A percentile compares a stretch with the other conserved stretches of the same genome.
These are phyloP conservation scores for Ulota crispa DNA, from an alignment of 225 moss, liverwort and hornwort species.

Conservation along the genomic window DNA sequence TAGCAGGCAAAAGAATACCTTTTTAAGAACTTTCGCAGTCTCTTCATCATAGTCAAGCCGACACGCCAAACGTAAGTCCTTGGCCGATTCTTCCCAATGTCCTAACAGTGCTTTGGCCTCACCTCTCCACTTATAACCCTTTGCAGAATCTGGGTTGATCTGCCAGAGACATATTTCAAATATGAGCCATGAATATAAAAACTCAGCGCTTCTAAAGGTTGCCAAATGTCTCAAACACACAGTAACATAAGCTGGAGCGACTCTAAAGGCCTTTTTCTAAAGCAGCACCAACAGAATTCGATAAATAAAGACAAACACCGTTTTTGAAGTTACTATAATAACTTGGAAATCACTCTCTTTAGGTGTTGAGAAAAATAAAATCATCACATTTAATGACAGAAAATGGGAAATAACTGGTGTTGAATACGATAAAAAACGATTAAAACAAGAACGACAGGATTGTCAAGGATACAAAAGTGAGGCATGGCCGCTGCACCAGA, in stretches of 20 bases:
- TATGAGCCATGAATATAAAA: not conserved
- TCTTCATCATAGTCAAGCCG: slow-evolving; percentile 92
- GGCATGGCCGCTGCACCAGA: not conserved
- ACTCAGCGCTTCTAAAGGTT: not conserved
- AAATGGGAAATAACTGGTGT: not conserved
- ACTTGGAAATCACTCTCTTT: not conserved
- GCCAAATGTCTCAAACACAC: not conserved
- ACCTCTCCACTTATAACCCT: slow-evolving; percentile 92
- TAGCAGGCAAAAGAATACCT: slow-evolving; percentile 41
- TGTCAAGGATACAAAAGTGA: not conserved
- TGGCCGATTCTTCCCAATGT: slow-evolving; percentile 79
- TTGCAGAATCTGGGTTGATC: slow-evolving; percentile 98
- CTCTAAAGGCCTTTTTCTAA: not conserved
- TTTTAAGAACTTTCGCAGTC: slow-evolving; percentile 74
- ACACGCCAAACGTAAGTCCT: slow-evolving; percentile 90
- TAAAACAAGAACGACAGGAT: not conserved
- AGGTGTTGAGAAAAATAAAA: not conserved
- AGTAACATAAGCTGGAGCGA: not conserved
- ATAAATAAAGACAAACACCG: not conserved
- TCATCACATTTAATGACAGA: not conserved
- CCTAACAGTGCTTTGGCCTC: slow-evolving; percentile 82
- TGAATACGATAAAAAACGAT: not conserved
- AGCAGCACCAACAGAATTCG: slow-evolving; percentile 11
- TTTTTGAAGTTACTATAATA: not conserved
- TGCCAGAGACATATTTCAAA: slow-evolving; percentile 27